A percentile compares a stretch with the other conserved stretches of the same genome.
Conservation (phyloP, 2,329 filamentous ascomycete species). For the Neonectria ditissima region DNA sequence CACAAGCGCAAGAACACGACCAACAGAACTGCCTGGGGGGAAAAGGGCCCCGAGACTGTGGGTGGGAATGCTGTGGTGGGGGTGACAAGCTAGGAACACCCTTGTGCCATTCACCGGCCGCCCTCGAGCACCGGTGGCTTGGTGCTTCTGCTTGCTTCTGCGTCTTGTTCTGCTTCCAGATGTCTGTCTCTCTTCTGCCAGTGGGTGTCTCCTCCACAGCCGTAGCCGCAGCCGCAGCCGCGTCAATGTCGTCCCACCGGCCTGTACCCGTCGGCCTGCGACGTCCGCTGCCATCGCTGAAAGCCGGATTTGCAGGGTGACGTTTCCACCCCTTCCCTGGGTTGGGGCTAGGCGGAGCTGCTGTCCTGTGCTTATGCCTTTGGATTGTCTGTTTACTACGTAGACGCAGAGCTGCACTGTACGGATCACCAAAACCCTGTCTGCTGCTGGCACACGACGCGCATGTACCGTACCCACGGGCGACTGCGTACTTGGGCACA, state of each 20-base stretch:
- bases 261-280: constrained; percentile 17
- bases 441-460: constrained; percentile 14
- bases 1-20: constrained; percentile 11
- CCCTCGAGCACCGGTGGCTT: constrained; percentile 18
- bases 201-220: constrained; percentile 13
- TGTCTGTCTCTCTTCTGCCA: constrained; percentile 18
- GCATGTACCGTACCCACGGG: constrained; percentile 20
- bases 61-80: constrained; percentile 36
- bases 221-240: constrained; percentile 20
- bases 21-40: constrained; percentile 16
- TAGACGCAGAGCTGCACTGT: constrained; percentile 16
- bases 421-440: constrained; percentile 16
- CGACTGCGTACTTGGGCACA: constrained; percentile 18
- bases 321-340: constrained; percentile 20
- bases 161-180: constrained; percentile 33
- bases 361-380: constrained; percentile 19
- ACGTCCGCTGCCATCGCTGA: constrained; percentile 10
- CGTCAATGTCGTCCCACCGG: constrained; percentile 26
- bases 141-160: constrained; percentile 30
- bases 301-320: constrained; percentile 20
- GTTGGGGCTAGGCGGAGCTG: constrained; percentile 14
- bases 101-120: constrained; percentile 35
- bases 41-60: constrained; percentile 35
- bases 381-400: constrained; percentile 8
- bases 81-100: constrained; percentile 35